Base-by-base conservation (phyloP, 108 stramenopile genomes). In the Nannochloropsis gaditana region DNA sequence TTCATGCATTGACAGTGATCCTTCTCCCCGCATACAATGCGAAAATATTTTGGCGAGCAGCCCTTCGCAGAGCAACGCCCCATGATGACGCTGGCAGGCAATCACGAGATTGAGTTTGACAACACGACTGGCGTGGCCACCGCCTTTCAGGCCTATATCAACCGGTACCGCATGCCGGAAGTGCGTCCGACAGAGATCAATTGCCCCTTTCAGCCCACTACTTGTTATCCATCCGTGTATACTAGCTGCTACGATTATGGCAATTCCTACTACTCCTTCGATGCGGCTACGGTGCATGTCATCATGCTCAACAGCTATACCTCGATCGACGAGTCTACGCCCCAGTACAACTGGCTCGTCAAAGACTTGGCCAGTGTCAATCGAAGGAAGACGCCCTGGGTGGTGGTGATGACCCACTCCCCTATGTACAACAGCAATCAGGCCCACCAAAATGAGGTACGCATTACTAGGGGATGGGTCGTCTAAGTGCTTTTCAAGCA, bases 361-460 rank as follows among this genome's bases (percentile, higher is more conserved):
- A 89, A 80, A 6, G 90, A 91, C 41, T 50, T 84, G 6, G 89
- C 87, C 41, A 42, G 89, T 10, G 19, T 87, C 9, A 87, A 90
- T 43, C 86, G 91, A 42, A 79, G 42, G 19, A 42, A 84, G n/a
- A 91, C 90, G 21, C 91, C 91, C 1, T 91, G 91, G 91, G 43
- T 91, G 10, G n/a, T 91, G 44, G 90, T 85, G 6, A 42, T 88
- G 80, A 85, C 86, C 85, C 91, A 91, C 86, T 88, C 87, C 82
- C 91, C 91, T 4, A 91, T 84, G 87, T 90, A 90, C 83, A 86
- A 90, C 91, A 84, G 85, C 79, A 92, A 92, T 89, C 44, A 21
- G 11, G 90, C 86, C 11, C 92, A 92, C 88, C 89, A 91, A 44
- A 44, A 82, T 17, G 89, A 91, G 81, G 83, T 82, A 2, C 83